These are phyloP conservation scores for Clarireedia homoeocarpa DNA, from an alignment of 2,329 filamentous ascomycete genomes.

Conservation along the genomic window DNA sequence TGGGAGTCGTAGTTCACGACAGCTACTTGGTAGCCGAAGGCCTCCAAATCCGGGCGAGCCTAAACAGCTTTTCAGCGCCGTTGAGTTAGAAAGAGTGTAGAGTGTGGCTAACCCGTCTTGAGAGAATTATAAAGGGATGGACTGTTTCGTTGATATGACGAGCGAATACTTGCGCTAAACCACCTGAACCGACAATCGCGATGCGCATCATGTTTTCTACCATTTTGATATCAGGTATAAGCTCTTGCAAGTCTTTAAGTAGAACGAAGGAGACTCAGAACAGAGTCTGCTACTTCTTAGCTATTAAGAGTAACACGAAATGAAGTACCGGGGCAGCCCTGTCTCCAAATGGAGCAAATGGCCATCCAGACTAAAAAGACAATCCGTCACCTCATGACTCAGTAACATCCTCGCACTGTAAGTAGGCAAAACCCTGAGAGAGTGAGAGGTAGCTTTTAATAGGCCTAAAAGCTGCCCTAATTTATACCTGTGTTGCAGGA, in stretches of 20 bases:
- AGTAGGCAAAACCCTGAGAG: conserved; percentile 13
- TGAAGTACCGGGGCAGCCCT: not conserved
- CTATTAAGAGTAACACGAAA: not conserved
- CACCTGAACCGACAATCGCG: conserved; percentile 54
- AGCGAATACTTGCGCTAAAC: conserved; percentile 49
- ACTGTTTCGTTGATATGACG: conserved; percentile 54
- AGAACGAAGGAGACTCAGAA: not conserved
- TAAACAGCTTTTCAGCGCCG: conserved; percentile 11
- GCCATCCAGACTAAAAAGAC: conserved; percentile 5
- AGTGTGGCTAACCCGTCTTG: conserved; percentile 46
- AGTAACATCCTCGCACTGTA: conserved; percentile 13
- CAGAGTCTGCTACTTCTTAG: not conserved
- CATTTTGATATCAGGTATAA: not conserved
- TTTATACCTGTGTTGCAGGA: not conserved
- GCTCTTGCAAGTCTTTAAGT: not conserved
- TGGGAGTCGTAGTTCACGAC: conserved; percentile 59
- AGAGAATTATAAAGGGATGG: conserved; percentile 64
- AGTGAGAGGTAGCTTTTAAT: not conserved
- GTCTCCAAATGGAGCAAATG: not conserved
- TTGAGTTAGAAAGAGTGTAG: not conserved
- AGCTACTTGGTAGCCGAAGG: conserved; percentile 52
- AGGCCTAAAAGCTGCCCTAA: not conserved
- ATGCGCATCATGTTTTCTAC: conserved; percentile 42
- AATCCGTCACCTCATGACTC: conserved; percentile 18
- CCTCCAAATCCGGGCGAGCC: conserved; percentile 31